Evolutionary conservation across 1,284 basidiomycete species (phyloP).

Genomic region (Moniliella sp.): DNA sequence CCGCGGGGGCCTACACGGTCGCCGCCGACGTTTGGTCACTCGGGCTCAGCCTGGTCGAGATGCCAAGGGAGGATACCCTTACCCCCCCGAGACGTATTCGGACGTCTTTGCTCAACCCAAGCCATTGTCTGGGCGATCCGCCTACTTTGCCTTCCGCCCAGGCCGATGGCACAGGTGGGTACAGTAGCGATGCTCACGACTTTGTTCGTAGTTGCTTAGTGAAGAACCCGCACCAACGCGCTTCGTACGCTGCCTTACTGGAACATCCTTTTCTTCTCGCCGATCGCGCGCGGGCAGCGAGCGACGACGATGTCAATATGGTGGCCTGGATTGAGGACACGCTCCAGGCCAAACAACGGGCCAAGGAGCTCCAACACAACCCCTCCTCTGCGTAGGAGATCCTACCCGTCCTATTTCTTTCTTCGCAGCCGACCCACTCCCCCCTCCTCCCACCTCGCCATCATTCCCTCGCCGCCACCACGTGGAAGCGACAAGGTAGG

Average conservation of each 20-base stretch:
- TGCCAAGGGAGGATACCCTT: constrained; percentile 80
- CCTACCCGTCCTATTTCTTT: too few relatives aligned
- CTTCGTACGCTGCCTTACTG: constrained; percentile 64
- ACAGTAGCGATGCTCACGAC: constrained; percentile 28
- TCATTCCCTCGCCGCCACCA: too few relatives aligned
- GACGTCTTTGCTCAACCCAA: constrained; percentile 83
- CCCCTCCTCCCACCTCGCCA: too few relatives aligned
- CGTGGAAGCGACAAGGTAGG: too few relatives aligned
- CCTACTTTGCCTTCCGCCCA: constrained; percentile 51
- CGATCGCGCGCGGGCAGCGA: constrained; percentile 16
- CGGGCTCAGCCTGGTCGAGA: constrained; percentile 78
- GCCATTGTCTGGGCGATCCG: constrained; percentile 80
- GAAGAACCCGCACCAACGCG: constrained; percentile 44
- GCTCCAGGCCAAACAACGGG: too few relatives aligned
- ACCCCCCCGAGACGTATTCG: constrained; percentile 84
- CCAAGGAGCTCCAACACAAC: too few relatives aligned
- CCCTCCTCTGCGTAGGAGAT: too few relatives aligned
- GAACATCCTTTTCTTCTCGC: constrained; percentile 51
- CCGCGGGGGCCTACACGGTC: constrained; percentile 68
- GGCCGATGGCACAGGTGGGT: too few relatives aligned
- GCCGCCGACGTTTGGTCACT: constrained; percentile 95
- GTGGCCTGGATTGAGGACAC: constrained; percentile 24
- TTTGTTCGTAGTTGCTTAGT: constrained; percentile 27
- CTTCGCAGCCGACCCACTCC: too few relatives aligned
- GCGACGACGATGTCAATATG: constrained; percentile 31